Evolutionary conservation across 1,139 yeast genomes (phyloP).

Genomic region (Entelexis paramagnoliae): DNA sequence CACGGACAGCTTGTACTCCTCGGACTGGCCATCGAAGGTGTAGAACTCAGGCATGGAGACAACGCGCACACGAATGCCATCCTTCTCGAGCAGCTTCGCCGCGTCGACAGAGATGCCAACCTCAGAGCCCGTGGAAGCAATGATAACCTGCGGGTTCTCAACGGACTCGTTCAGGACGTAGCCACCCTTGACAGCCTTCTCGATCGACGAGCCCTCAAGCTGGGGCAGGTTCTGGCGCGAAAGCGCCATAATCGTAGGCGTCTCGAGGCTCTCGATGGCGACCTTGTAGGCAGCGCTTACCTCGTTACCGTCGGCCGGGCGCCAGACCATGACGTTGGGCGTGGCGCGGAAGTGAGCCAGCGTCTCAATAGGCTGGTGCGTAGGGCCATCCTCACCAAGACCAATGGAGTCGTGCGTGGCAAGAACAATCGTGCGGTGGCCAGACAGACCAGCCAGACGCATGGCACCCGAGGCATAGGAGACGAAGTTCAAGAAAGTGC

Average conservation of each 20-base stretch:
- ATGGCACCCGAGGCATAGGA: constrained; percentile 98
- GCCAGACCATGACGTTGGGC: constrained; percentile 94
- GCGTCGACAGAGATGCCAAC: constrained; percentile 77
- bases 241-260: constrained; percentile 85
- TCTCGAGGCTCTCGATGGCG: constrained; percentile 58
- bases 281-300: constrained; percentile 89
- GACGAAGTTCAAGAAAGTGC: constrained; percentile 96
- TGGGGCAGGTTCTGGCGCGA: constrained; percentile 98
- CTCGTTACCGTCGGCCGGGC: constrained; percentile 99
- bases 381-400: constrained; percentile 99
- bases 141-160: constrained; percentile 59
- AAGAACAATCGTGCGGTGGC: constrained; percentile 91
- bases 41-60: constrained; percentile 90
- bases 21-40: constrained; percentile 77
- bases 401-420: constrained; percentile 99
- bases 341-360: constrained; percentile 94
- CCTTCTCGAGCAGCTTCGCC: constrained; percentile 52
- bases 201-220: constrained; percentile 84
- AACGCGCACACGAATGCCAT: constrained; percentile 68
- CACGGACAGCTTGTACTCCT: constrained; percentile 70
- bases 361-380: constrained; percentile 99
- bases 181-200: constrained; percentile 93
- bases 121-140: constrained; percentile 95
- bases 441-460: constrained; percentile 87
- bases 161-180: constrained; percentile 54